These are phyloP conservation scores for Fusarium hostae DNA, from an alignment of 2,329 filamentous ascomycete species.

Conservation along the genomic window DNA sequence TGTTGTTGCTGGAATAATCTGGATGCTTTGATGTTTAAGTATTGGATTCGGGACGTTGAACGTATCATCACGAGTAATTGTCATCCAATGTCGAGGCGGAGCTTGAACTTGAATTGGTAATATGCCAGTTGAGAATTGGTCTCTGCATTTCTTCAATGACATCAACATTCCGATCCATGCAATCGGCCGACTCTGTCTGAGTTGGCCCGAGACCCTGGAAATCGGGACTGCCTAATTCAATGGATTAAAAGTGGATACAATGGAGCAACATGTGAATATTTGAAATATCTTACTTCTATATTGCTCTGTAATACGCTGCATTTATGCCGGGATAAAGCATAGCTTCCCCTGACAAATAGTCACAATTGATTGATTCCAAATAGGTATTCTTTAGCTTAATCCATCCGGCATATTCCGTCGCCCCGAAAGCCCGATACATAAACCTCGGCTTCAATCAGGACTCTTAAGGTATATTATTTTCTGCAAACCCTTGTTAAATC, in stretches of 20 bases:
- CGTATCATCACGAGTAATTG: slow-evolving; percentile 20
- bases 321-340: neutral
- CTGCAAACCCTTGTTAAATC: neutral
- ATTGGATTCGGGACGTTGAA: neutral
- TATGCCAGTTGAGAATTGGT: slow-evolving; percentile 1
- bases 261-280: slow-evolving; percentile 1
- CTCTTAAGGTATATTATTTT: neutral
- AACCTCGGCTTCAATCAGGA: slow-evolving; percentile 1
- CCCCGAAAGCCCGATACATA: slow-evolving; percentile 4
- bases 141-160: slow-evolving; percentile 22
- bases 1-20: neutral
- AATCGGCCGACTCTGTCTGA: slow-evolving; percentile 5
- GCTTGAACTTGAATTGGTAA: slow-evolving; percentile 19
- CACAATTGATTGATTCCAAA: slow-evolving; percentile 3
- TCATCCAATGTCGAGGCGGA: slow-evolving; percentile 7
- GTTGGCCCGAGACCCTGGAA: slow-evolving; percentile 4
- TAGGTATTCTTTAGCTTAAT: neutral
- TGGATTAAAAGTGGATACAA: slow-evolving; percentile 6
- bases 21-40: slow-evolving; percentile 14
- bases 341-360: neutral
- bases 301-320: neutral
- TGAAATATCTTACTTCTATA: neutral
- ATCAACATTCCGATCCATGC: slow-evolving; percentile 28
- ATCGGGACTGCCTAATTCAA: neutral
- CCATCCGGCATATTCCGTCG: neutral